Conservation (phyloP, 108 stramenopile genomes). For the Epithemia pelagica region DNA sequence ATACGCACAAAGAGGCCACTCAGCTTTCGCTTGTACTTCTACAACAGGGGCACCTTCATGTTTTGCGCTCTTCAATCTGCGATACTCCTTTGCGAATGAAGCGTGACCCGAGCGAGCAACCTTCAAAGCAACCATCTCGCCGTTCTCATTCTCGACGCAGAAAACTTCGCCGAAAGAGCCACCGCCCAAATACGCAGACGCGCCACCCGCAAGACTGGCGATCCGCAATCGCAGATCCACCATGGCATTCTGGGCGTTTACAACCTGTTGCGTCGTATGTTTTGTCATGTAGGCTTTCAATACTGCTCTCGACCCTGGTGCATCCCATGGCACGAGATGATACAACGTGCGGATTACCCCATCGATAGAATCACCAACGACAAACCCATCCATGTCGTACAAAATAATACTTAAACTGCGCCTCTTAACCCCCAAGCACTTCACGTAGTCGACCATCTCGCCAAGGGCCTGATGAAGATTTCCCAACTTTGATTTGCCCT, state of each 20-base stretch:
- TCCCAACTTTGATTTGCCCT: too few relatives aligned
- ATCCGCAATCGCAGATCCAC: neutral
- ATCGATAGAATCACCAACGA: too few relatives aligned
- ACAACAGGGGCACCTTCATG: too few relatives aligned
- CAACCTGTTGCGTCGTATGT: neutral
- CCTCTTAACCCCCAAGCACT: too few relatives aligned
- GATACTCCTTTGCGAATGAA: neutral
- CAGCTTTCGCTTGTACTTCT: too few relatives aligned
- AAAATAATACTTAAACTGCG: too few relatives aligned
- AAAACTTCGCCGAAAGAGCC: neutral
- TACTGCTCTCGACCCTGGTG: neutral
- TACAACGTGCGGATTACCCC: too few relatives aligned
- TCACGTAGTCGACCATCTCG: too few relatives aligned
- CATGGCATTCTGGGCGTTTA: neutral
- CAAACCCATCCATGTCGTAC: too few relatives aligned
- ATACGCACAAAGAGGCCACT: too few relatives aligned
- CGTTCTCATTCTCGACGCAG: neutral
- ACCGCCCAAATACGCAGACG: neutral
- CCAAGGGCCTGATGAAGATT: too few relatives aligned
- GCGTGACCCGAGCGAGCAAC: neutral
- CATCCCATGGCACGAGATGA: too few relatives aligned
- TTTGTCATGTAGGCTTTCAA: neutral
- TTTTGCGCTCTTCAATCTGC: neutral
- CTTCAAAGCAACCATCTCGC: neutral
- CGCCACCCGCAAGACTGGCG: neutral